Evolutionary conservation across 305 asterid genomes (phyloP).

Genomic region (Fraxinus nigra): DNA sequence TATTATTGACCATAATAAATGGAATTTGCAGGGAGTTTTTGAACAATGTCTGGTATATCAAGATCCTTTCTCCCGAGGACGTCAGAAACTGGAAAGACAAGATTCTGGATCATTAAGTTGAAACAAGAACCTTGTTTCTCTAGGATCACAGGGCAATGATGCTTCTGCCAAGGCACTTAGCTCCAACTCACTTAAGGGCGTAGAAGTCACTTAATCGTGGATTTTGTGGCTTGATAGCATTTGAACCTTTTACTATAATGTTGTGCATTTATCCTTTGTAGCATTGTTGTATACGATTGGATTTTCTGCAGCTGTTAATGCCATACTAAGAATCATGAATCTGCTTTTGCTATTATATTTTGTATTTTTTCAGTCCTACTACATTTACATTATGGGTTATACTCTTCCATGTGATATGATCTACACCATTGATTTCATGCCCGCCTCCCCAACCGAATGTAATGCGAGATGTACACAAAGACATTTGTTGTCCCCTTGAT

Average conservation of each 20-base stretch:
- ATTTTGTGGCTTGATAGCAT: not conserved
- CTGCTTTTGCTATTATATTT: not conserved
- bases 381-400: no score
- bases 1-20: not conserved
- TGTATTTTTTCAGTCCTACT: not conserved
- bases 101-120: constrained; percentile 54
- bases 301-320: not conserved
- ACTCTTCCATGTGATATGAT: no score
- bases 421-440: no score
- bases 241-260: not conserved
- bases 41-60: constrained; percentile 91
- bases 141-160: constrained; percentile 34
- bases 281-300: not conserved
- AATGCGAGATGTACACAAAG: not conserved
- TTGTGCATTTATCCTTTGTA: not conserved
- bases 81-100: constrained; percentile 73
- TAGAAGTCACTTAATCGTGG: not conserved
- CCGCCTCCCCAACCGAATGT: no score
- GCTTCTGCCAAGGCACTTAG: constrained; percentile 7
- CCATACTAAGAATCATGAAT: not conserved
- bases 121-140: constrained; percentile 31
- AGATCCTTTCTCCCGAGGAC: constrained; percentile 92
- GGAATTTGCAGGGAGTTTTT: constrained; percentile 67
- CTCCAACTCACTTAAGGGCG: not conserved
- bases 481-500: not conserved